Evolutionary conservation across 768 basidiomycete species (phyloP).

Genomic region (Mycena filopes): DNA sequence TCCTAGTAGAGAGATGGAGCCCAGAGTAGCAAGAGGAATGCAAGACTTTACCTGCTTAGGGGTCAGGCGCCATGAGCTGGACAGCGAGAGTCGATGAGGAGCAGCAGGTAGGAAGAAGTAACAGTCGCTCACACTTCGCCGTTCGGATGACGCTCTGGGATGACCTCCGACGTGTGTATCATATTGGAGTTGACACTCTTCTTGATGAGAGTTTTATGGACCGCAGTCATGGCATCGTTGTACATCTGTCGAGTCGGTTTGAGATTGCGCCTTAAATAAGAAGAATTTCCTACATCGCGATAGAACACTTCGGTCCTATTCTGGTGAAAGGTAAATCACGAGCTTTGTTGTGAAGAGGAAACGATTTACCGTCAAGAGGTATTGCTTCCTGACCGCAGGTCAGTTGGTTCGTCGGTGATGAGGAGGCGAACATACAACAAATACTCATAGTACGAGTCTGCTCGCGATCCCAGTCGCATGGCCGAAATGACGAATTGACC

Average conservation of each 20-base stretch:
- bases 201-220: conserved; percentile 79
- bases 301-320: conserved; percentile 82
- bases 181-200: conserved; percentile 68
- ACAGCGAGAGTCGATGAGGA: conserved; percentile 8
- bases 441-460: conserved; percentile 96
- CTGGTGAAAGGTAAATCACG: conserved; percentile 44
- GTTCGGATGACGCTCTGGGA: conserved; percentile 60
- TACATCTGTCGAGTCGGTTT: conserved; percentile 75
- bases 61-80: conserved; percentile 75
- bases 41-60: conserved; percentile 71
- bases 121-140: conserved; percentile 49
- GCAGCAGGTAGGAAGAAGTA: background rate
- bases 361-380: conserved; percentile 75
- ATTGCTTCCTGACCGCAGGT: conserved; percentile 69
- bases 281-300: conserved; percentile 60
- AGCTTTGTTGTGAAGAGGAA: background rate
- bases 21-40: background rate
- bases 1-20: conserved; percentile 50
- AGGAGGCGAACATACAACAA: conserved; percentile 63
- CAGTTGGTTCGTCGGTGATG: background rate
- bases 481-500: conserved; percentile 67
- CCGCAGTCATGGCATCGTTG: conserved; percentile 83
- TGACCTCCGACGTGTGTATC: conserved; percentile 85
- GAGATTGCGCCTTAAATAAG: background rate
- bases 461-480: conserved; percentile 91